Base-by-base conservation (phyloP, 2,329 filamentous ascomycete species). In the Epichloe amarillans region DNA sequence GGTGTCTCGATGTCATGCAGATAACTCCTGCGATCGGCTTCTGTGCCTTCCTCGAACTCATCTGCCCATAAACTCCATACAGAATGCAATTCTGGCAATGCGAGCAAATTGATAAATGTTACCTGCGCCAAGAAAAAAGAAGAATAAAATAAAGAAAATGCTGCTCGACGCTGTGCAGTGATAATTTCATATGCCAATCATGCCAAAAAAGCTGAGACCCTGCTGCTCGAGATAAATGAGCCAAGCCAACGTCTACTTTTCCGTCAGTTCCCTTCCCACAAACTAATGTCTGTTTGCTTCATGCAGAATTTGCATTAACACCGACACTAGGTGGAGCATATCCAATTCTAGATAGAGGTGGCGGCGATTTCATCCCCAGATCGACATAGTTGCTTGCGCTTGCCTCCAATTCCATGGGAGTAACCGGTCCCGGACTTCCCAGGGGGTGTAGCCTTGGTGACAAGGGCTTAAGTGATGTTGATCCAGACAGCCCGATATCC, bases 401-500 rank as follows among this genome's bases (percentile, higher is more conserved):
- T 0, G 66, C 61, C 19, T 70, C 72, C 39, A 83, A 62, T 17
- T 79, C 75, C 70, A 82, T 79, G 1, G 79, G 79, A 1, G 79
- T 82, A 14, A 82, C 77, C 0, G 78, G 77, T 0, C 78, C 78
- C 0, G 78, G 77, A 52, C 77, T 80, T 3, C 77, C 76, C 11
- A 79, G 59, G 0, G 0, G 79, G 79, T 64, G 61, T 5, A 82
- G 64, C 30, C 72, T 64, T 1, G 76, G 76, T 2, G 74, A 75
- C 14, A 60, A 51, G 1, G 79, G 79, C 50, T 73, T 77, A 45
- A 69, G 68, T 3, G 67, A 58, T 14, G 66, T 64, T 7, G 67
- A 53, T n/a, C 61, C 62, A 46, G 60, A 61, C 41, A 72, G 66
- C 19, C 68, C 67, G 3, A 69, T 58, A 36, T 69, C 68, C 50